These are phyloP conservation scores for Saprolegnia parasitica DNA, from an alignment of 352 stramenopile genomes.

Conservation along the genomic window DNA sequence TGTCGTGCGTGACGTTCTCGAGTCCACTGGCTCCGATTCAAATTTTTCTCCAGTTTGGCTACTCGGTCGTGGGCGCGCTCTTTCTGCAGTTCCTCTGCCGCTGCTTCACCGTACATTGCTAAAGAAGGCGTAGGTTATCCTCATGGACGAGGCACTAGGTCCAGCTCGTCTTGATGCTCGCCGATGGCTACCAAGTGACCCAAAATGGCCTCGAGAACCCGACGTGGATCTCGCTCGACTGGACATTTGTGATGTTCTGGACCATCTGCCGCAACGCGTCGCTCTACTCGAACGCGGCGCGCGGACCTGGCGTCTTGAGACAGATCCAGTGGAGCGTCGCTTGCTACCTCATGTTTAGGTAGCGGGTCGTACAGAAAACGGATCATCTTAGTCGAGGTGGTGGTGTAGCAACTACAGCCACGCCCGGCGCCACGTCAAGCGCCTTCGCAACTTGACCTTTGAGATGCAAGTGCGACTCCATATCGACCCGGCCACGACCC, in stretches of 20 bases:
- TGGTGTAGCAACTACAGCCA: conserved; percentile 9
- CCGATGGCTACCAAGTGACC: conserved; percentile 7
- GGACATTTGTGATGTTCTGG: conserved; percentile 13
- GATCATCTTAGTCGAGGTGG: too few relatives aligned
- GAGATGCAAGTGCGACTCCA: conserved; percentile 11
- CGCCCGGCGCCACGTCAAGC: neutral
- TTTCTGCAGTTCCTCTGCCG: conserved; percentile 7
- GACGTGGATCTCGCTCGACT: conserved; percentile 13
- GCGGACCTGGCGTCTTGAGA: neutral
- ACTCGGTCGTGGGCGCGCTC: conserved; percentile 4
- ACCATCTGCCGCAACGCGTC: conserved; percentile 13
- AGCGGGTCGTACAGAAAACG: too few relatives aligned
- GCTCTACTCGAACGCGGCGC: neutral
- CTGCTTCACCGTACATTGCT: neutral
- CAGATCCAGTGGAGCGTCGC: conserved; percentile 1
- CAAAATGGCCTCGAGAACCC: conserved; percentile 13
- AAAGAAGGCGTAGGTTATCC: too few relatives aligned
- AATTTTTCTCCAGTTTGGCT: conserved; percentile 9
- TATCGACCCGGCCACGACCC: conserved; percentile 4
- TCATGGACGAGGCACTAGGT: too few relatives aligned
- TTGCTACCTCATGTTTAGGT: conserved; percentile 6
- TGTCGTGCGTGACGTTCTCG: neutral
- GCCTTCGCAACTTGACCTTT: neutral
- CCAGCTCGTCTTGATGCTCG: conserved; percentile 1
- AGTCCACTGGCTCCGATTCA: conserved; percentile 10